Evolutionary conservation across 495 filamentous ascomycete species (phyloP), one percentile per base, ranked within the genome.

Genomic region (Aspergillus haitiensis): DNA sequence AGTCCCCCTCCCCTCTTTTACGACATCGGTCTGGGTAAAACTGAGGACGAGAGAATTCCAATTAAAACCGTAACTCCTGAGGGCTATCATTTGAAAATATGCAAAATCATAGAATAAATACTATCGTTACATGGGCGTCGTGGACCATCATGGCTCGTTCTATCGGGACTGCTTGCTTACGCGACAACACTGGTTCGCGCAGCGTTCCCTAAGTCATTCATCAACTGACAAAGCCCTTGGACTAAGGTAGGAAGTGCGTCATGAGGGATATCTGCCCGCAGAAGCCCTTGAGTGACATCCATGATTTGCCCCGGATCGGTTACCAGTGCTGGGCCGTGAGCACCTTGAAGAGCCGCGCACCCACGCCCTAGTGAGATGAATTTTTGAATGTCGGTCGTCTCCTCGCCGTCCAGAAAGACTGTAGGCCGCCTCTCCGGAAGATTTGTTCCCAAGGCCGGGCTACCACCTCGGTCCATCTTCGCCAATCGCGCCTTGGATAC

Each of bases 141-240:
- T 47, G 2, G 15, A 7, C 9, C 37, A 40, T 40, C 37, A 40
- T 7, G 5, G 3, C 37, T 40, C 37, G n/a, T 40, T 40, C 37
- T n/a, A 8, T 40, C 4, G 37, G 10, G 9, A 10, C 4, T 11
- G 4, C 3, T 27, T 13, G 13, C 45, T 55, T 16, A 37, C 12
- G 11, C 1, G 7, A 55, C 36, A 13, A 32, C 31, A 52, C 34
- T 39, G 1, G 55, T 58, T 44, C 56, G 53, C 27, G 52, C 63
- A 4, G 63, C 63, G 21, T 58, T 62, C 35, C 78, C 80, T 56
- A 84, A 49, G 62, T 82, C 80, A 45, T 79, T 78, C 68, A 86
- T 78, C 55, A 87, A 66, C 35, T 79, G 70, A 42, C 81, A 73
- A 7, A 86, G 69, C 60, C 84, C 86, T 64, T 85, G 83, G 12